Base-by-base conservation (phyloP, 306 rosid species). In the Casuarina glauca region DNA sequence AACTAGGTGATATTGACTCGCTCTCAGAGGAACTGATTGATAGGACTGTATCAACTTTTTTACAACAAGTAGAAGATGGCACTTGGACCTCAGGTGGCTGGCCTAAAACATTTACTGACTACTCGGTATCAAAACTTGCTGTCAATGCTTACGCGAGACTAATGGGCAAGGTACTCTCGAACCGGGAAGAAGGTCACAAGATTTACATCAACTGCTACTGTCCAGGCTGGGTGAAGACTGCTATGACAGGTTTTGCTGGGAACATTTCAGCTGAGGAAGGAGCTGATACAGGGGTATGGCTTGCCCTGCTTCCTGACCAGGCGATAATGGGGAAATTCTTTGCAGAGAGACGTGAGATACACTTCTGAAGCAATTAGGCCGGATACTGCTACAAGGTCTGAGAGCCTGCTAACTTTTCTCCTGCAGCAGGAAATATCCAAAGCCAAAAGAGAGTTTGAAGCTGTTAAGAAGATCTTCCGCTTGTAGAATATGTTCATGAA, bases 171-270 rank as follows among this genome's bases (percentile, higher is more conserved):
- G 66, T 81, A 70, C 83, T 91, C 26, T 78, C 84, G 4, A 89
- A 86, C 38, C 82, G 87, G 71, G 82, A 84, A 0, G 92, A 91
- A 11, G 97, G 89, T 62, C 84, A 89, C 84, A 93, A 86, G 73
- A 90, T 93, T 51, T 90, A 81, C 55, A 89, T 93, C 32, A 93
- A 93, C 75, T 85, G 96, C 71, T 93, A 87, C 66, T 93, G 97
- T 83, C 98, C 96, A 1, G 98, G 98, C 36, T 93, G 94, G 97
- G 97, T 89, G 50, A 93, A 93, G 89, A 93, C 98, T 57, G 93
- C 97, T 69, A 89, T 93, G 74, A 93, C 98, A 0, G 96, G 97
- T 43, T 91, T 80, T 84, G 93, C 94, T 61, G 98, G 98, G 80
- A 90, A 88, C 80, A 77, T 90, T 45, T 68, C 94, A 26, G 93